Base-by-base conservation (phyloP, 805 yeast genomes). In the Yarrowia porcina region DNA sequence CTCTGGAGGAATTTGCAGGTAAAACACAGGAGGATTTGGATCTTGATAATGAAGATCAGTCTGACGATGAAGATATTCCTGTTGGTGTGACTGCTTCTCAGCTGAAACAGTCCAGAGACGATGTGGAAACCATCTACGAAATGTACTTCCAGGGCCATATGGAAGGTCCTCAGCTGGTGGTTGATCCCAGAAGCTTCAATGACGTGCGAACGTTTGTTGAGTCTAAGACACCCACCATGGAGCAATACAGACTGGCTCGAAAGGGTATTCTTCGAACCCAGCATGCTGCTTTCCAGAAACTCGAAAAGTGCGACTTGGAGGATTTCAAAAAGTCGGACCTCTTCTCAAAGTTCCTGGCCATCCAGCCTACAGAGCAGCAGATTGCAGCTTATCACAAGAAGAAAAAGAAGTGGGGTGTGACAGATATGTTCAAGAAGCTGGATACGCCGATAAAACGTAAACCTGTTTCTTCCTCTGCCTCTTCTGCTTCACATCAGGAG, bases 251-350 rank as follows among this genome's bases (percentile, higher is more conserved):
- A 6, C 74, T 73, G 23, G 90, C 91, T 0, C 76, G 96, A 64
- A 79, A 77, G 61, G 77, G 84, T 12, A 74, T 90, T n/a, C 73
- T 90, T 25, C 70, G 76, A 1, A 69, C 87, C 3, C 97, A 90
- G 68, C 72, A 77, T 15, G 79, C 79, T 10, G 79, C 84, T 0
- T 83, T 76, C 66, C 73, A 77, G 10, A 72, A 78, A 20, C 77
- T 91, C 79, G 79, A 81, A 49, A 74, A 75, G 8, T 74, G 77
- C 0, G 86, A 86, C 65, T 81, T 83, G 66, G 78, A 77, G n/a
- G 81, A 78, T 7, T 90, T 89, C 72, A 83, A 83, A 67, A 75
- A 74, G 33, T 86, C 92, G 0, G 83, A 80, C 45, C 68, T 78
- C 0, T 87, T 83, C 68, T 67, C 83, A 56, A 79, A 83, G 64